Conservation (phyloP, 1,284 basidiomycete genomes). For the Mycocalia duriaeana region DNA sequence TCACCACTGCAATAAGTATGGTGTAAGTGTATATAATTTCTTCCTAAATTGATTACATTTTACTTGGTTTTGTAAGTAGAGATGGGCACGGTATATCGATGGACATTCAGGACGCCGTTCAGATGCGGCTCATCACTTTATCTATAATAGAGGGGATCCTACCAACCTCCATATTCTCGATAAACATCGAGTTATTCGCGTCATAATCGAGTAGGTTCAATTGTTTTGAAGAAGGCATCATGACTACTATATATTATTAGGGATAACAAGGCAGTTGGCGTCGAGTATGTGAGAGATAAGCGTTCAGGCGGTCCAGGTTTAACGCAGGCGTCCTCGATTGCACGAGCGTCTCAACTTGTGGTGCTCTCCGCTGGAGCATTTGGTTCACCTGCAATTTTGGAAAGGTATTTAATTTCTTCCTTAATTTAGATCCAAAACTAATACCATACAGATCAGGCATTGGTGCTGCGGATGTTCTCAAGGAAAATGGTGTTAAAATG, state of each 20-base stretch:
- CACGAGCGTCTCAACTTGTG: constrained; percentile 37
- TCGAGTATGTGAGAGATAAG: constrained; percentile 43
- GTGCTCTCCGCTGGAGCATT: constrained; percentile 49
- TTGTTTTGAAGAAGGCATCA: neutral
- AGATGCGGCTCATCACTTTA: constrained; percentile 37
- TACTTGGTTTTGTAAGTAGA: neutral
- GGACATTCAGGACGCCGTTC: constrained; percentile 33
- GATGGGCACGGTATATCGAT: constrained; percentile 24
- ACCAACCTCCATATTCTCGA: constrained; percentile 24
- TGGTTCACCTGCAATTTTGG: constrained; percentile 50
- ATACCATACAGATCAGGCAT: constrained; percentile 35
- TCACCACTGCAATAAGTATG: too few species aligned
- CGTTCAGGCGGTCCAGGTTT: constrained; percentile 15
- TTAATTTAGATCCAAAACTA: neutral
- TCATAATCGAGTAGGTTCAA: constrained; percentile 26
- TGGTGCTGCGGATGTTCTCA: constrained; percentile 36
- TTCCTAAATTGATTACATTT: neutral
- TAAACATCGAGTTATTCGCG: constrained; percentile 24
- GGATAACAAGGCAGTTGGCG: constrained; percentile 31
- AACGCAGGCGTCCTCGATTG: constrained; percentile 17
- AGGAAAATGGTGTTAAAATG: constrained; percentile 32
- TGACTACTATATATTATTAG: constrained; percentile 16
- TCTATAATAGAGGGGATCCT: constrained; percentile 32
- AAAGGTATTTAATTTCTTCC: constrained; percentile 22
- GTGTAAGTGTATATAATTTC: too few species aligned